These are phyloP conservation scores for Apiospora phragmitis DNA, from an alignment of 2,329 filamentous ascomycete genomes.

Conservation along the genomic window DNA sequence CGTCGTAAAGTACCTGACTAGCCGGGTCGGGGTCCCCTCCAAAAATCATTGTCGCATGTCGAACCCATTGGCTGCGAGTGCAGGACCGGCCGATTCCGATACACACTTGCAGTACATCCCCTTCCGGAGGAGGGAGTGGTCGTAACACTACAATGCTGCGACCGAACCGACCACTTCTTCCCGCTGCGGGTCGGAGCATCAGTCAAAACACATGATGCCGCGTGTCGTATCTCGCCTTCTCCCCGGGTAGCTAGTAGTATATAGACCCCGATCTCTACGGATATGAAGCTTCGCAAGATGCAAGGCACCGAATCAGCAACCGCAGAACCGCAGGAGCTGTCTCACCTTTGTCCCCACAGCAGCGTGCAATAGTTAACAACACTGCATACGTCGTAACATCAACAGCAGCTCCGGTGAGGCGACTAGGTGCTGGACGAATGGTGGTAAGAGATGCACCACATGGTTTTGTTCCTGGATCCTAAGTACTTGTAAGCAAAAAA, in stretches of 20 bases:
- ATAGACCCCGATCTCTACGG: not conserved
- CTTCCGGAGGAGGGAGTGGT: not conserved
- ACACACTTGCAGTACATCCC: not conserved
- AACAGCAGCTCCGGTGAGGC: not conserved
- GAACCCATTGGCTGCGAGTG: not conserved
- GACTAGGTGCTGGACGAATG: not conserved
- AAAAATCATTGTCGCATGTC: not conserved
- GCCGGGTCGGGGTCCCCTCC: not conserved
- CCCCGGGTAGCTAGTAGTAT: not conserved
- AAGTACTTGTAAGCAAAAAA: not conserved
- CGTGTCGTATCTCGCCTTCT: not conserved
- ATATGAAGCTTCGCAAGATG: constrained; percentile 1
- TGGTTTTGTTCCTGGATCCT: not conserved
- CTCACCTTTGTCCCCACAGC: not conserved
- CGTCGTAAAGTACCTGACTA: not conserved
- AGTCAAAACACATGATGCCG: constrained; percentile 2
- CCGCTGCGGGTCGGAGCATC: constrained; percentile 3
- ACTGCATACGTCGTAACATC: not conserved
- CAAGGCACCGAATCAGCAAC: not conserved
- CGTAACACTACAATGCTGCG: not conserved
- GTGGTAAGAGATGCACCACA: not conserved
- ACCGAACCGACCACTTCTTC: not conserved
- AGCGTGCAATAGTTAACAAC: not conserved
- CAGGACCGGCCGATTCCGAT: not conserved
- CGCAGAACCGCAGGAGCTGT: not conserved